Percentiles rank a stretch among this genome's conserved stretches.
Evolutionary conservation across 1,284 basidiomycete genomes (phyloP).

Genomic region (Tilletia indica): DNA sequence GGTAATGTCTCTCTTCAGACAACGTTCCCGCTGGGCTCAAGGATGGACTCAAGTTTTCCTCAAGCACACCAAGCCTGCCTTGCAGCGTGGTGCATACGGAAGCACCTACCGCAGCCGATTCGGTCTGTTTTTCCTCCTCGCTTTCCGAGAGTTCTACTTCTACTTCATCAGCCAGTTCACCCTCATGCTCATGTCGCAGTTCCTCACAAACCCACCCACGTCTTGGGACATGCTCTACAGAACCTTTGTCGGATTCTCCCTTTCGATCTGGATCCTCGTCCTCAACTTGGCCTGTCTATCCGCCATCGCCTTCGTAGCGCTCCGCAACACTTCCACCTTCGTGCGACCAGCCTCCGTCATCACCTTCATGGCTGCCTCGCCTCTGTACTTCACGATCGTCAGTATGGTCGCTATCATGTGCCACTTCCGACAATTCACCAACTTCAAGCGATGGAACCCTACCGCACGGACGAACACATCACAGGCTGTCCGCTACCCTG

Average conservation of each 20-base stretch:
- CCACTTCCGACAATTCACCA: slow-evolving; percentile 46
- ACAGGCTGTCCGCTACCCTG: too few species aligned
- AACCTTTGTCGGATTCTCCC: slow-evolving; percentile 35
- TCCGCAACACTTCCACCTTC: slow-evolving; percentile 27
- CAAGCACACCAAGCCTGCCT: slow-evolving; percentile 37
- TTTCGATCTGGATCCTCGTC: slow-evolving; percentile 36
- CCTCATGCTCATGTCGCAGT: slow-evolving; percentile 32
- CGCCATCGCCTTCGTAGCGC: slow-evolving; percentile 29
- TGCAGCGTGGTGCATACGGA: slow-evolving; percentile 39
- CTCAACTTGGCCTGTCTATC: slow-evolving; percentile 36
- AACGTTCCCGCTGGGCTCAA: slow-evolving; percentile 48
- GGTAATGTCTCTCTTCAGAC: slow-evolving; percentile 35
- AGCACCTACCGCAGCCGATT: slow-evolving; percentile 34
- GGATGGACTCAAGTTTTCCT: slow-evolving; percentile 51
- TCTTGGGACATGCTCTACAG: slow-evolving; percentile 32
- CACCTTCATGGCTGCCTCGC: slow-evolving; percentile 5
- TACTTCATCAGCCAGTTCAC: slow-evolving; percentile 35
- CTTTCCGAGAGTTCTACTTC: slow-evolving; percentile 44
- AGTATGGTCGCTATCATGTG: slow-evolving; percentile 37
- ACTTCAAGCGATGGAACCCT: slow-evolving; percentile 36
- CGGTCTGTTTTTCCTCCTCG: slow-evolving; percentile 43
- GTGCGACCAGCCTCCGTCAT: neutral
- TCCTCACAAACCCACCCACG: slow-evolving; percentile 29
- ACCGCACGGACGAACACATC: slow-evolving; percentile 20
- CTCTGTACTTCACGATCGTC: slow-evolving; percentile 20